Evolutionary conservation across 2,329 filamentous ascomycete genomes (phyloP), one percentile per base, ranked within the genome.

Genomic region (Pseudogymnoascus sp.): DNA sequence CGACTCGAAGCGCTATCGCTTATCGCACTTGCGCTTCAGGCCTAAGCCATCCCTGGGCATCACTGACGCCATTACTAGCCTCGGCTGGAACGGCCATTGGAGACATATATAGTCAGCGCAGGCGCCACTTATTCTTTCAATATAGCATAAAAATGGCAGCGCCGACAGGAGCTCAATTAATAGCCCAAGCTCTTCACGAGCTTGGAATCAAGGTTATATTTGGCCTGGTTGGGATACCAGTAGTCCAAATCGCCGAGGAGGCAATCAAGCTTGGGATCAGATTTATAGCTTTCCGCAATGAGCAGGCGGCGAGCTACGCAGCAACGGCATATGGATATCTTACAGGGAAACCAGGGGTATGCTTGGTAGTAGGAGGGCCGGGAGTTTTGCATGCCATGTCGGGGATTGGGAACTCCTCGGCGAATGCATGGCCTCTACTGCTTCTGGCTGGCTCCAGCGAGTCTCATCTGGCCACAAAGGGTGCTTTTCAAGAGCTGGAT

Each of bases 281-380:
- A 31, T 85, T 84, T 71, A 79, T 85, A 61, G 82, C 78, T 26
- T 85, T 84, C 67, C 75, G 83, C 31, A 85, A 85, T 66, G 82
- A 86, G 67, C 82, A 86, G 71, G 81, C 83, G 10, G 81, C 80
- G 33, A 79, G 78, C 66, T 85, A 85, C 75, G 82, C 83, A 10
- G 82, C 83, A 2, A 82, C 79, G 59, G 80, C 80, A 5, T 84
- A 85, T 77, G 82, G 82, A 13, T 85, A 83, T 67, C 75, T 85
- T 67, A 84, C 80, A 2, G 82, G 82, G 19, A 77, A 71, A 62
- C 82, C 82, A 3, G 83, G 82, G 2, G 79, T 85, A 9, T 84
- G 82, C 69, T 74, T 85, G 40, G 79, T 83, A n/a, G 82, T 85
- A 2, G 83, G 82, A 61, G 83, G 83, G 7, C 83, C 83, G 7